A percentile compares a stretch with the other conserved stretches of the same genome.
These are phyloP conservation scores for Limnanthes douglasii DNA, from an alignment of 345 rosid species.

Conservation along the genomic window DNA sequence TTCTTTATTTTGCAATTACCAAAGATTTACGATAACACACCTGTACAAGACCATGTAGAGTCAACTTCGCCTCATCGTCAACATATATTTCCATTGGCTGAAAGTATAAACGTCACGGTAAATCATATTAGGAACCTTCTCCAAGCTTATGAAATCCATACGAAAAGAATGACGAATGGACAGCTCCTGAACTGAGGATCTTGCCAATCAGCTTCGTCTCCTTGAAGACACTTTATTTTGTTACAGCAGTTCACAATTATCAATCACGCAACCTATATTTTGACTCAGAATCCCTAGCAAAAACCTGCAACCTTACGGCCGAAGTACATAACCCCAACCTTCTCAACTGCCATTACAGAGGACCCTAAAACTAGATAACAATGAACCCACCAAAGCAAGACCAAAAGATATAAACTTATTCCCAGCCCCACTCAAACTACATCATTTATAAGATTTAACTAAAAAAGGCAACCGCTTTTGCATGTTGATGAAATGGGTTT, in stretches of 20 bases:
- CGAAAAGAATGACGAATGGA: slow-evolving; percentile 40
- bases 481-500: slow-evolving; percentile 3
- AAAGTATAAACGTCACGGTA: slow-evolving; percentile 71
- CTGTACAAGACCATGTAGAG: slow-evolving; percentile 99
- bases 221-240: slow-evolving; percentile 13
- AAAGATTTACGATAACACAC: slow-evolving; percentile 16
- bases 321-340: too few relatives aligned
- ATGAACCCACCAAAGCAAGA: too few relatives aligned
- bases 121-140: slow-evolving; percentile 60
- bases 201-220: slow-evolving; percentile 28
- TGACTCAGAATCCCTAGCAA: too few relatives aligned
- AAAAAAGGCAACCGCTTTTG: slow-evolving; percentile 5
- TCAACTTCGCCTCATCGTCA: slow-evolving; percentile 94
- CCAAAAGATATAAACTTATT: too few relatives aligned
- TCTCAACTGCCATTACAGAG: too few relatives aligned
- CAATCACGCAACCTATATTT: too few relatives aligned
- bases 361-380: too few relatives aligned
- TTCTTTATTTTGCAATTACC: neutral
- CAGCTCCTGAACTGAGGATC: slow-evolving; percentile 35
- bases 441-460: slow-evolving; percentile 4
- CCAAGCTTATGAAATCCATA: slow-evolving; percentile 53
- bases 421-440: too few relatives aligned
- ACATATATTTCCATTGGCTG: slow-evolving; percentile 99
- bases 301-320: too few relatives aligned
- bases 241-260: too few relatives aligned